A percentile compares a stretch with the other conserved stretches of the same genome.
Evolutionary conservation across 1,284 basidiomycete species (phyloP).

Genomic region (Sanghuangporus baumii): DNA sequence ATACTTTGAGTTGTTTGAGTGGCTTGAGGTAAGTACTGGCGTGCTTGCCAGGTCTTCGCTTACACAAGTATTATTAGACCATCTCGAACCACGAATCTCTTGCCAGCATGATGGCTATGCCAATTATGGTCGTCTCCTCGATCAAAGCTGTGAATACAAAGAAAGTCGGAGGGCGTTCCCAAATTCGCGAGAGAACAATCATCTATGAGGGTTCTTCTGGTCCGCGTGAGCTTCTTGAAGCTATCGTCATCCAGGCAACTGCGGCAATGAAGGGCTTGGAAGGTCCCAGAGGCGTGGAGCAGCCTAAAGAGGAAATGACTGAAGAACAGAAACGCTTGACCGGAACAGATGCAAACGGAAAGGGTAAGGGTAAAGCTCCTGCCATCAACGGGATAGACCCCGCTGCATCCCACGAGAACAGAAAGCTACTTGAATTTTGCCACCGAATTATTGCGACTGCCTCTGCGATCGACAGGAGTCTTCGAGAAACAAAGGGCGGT

Average conservation of each 20-base stretch:
- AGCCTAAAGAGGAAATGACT: conserved; percentile 58
- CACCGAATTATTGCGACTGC: conserved; percentile 75
- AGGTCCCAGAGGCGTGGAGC: conserved; percentile 47
- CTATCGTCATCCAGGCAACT: conserved; percentile 82
- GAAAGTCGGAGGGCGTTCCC: conserved; percentile 38
- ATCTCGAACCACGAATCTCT: conserved; percentile 87
- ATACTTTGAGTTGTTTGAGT: conserved; percentile 86
- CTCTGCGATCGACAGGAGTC: conserved; percentile 75
- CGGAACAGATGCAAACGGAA: conserved; percentile 38
- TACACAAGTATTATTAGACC: conserved; percentile 41
- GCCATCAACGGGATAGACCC: conserved; percentile 14
- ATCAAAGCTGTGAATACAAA: conserved; percentile 55
- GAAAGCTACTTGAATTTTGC: conserved; percentile 64
- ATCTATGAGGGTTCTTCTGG: conserved; percentile 85
- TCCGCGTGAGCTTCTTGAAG: conserved; percentile 85
- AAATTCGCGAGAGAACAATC: conserved; percentile 69
- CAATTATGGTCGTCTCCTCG: conserved; percentile 80
- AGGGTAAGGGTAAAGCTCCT: conserved; percentile 58
- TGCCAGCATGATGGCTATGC: conserved; percentile 94
- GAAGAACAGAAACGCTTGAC: conserved; percentile 83
- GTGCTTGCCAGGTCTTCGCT: conserved; percentile 1
- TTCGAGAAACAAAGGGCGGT: conserved; percentile 81
- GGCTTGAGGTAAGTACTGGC: conserved; percentile 68
- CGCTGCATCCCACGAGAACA: conserved; percentile 57
- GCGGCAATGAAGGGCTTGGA: conserved; percentile 83